Evolutionary conservation across 768 basidiomycete species (phyloP).

Genomic region (Tylopilus intermedius): DNA sequence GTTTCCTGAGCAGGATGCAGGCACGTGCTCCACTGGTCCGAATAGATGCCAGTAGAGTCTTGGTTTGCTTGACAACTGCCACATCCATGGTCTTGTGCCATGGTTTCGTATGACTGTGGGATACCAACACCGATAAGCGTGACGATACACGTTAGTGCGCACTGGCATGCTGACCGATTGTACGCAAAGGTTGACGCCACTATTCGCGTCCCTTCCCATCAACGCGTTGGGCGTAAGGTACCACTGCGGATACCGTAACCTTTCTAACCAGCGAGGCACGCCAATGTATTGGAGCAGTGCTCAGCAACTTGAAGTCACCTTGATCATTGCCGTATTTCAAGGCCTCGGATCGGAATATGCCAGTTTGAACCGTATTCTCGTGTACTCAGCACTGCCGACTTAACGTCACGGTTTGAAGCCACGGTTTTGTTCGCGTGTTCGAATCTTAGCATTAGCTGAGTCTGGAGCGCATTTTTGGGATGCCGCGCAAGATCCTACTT

Average conservation of each 20-base stretch:
- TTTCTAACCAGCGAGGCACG: background rate
- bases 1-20: background rate
- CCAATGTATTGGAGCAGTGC: background rate
- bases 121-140: background rate
- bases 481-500: background rate
- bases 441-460: no score
- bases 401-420: no score
- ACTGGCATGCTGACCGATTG: slow-evolving; percentile 39
- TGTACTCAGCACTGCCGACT: no score
- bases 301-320: background rate
- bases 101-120: slow-evolving; percentile 22
- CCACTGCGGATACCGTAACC: background rate
- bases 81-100: slow-evolving; percentile 25
- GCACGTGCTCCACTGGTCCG: slow-evolving; percentile 21
- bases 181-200: slow-evolving; percentile 39
- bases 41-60: slow-evolving; percentile 23
- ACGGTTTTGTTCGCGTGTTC: no score
- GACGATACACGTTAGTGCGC: background rate
- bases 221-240: background rate
- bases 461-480: background rate
- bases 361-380: background rate
- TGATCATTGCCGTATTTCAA: background rate
- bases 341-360: background rate
- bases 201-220: background rate
- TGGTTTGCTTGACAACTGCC: slow-evolving; percentile 6